Percentiles rank a stretch among this genome's conserved stretches.
Evolutionary conservation across 495 filamentous ascomycete genomes (phyloP).

Genomic region (Tuber melanosporum): DNA sequence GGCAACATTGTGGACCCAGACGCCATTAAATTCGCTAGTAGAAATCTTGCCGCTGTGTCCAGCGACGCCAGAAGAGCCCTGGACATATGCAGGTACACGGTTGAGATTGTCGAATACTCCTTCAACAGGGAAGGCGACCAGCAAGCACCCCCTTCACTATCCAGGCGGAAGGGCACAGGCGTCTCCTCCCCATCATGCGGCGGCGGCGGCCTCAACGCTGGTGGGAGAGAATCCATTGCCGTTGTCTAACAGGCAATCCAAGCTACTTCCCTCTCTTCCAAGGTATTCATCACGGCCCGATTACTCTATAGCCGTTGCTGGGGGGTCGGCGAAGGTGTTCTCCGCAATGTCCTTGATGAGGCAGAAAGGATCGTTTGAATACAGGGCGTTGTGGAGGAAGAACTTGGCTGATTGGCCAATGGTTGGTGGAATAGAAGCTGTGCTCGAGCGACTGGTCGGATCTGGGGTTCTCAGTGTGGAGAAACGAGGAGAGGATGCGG

Average conservation of each 20-base stretch:
- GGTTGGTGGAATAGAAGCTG: constrained; percentile 57
- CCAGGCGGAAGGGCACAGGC: constrained; percentile 13
- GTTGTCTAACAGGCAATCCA: constrained; percentile 92
- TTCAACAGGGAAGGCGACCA: constrained; percentile 33
- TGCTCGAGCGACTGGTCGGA: too few relatives aligned
- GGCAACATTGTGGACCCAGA: constrained; percentile 90
- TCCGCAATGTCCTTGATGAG: constrained; percentile 89
- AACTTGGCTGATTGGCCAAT: constrained; percentile 48
- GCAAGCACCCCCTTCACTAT: constrained; percentile 24
- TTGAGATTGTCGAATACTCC: constrained; percentile 86
- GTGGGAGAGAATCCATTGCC: constrained; percentile 72
- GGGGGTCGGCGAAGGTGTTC: constrained; percentile 75
- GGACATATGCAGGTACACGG: constrained; percentile 91
- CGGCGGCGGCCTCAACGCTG: constrained; percentile 41
- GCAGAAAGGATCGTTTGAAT: constrained; percentile 65
- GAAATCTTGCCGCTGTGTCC: constrained; percentile 92
- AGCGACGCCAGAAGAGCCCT: constrained; percentile 88
- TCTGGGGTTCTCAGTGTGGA: too few relatives aligned
- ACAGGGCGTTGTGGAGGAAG: constrained; percentile 45
- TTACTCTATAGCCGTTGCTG: constrained; percentile 70
- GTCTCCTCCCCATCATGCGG: constrained; percentile 25
- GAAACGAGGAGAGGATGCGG: constrained; percentile 59
- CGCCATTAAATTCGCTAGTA: constrained; percentile 89
- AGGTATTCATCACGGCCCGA: constrained; percentile 76
- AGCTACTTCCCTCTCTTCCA: constrained; percentile 79